Evolutionary conservation across 2,329 filamentous ascomycete species (phyloP).

Genomic region (Claviceps quebecensis): DNA sequence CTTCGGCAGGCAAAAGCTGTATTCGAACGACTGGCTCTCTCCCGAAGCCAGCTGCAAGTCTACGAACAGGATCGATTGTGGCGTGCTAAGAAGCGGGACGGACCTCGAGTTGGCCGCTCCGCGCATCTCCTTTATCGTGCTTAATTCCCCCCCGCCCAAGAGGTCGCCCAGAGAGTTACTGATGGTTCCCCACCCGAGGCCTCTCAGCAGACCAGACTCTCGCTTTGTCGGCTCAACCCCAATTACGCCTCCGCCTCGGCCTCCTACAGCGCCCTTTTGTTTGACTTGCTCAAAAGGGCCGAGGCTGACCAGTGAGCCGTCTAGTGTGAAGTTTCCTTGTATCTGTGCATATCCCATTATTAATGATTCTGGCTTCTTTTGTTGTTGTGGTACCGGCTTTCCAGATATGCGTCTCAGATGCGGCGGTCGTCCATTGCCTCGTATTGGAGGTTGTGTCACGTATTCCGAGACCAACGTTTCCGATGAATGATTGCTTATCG

Average conservation of each 20-base stretch:
- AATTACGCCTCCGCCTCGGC: slow-evolving; percentile 75
- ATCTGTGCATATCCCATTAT: slow-evolving; percentile 99
- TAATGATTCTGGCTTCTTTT: slow-evolving; percentile 55
- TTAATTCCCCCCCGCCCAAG: slow-evolving; percentile 73
- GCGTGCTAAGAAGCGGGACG: slow-evolving; percentile 83
- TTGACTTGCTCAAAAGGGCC: slow-evolving; percentile 92
- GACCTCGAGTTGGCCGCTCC: slow-evolving; percentile 73
- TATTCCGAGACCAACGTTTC: slow-evolving; percentile 91
- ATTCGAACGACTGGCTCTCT: slow-evolving; percentile 77
- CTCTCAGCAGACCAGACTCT: slow-evolving; percentile 65
- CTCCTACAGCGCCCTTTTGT: slow-evolving; percentile 77
- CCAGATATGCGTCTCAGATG: slow-evolving; percentile 34
- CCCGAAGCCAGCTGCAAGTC: slow-evolving; percentile 78
- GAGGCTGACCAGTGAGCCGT: slow-evolving; percentile 81
- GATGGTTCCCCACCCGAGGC: slow-evolving; percentile 78
- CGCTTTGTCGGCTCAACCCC: slow-evolving; percentile 62
- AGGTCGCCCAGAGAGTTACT: slow-evolving; percentile 80
- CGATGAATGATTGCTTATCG: slow-evolving; percentile 84
- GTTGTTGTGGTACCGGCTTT: slow-evolving; percentile 26
- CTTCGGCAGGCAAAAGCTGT: slow-evolving; percentile 71
- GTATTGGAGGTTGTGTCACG: slow-evolving; percentile 34
- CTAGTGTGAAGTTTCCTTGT: slow-evolving; percentile 79
- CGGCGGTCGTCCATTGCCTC: slow-evolving; percentile 24
- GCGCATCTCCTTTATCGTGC: slow-evolving; percentile 91
- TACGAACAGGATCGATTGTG: slow-evolving; percentile 91